A percentile compares a stretch with the other conserved stretches of the same genome.
Evolutionary conservation across 2,329 filamentous ascomycete species (phyloP).

Genomic region (Endocalyx cinctus): DNA sequence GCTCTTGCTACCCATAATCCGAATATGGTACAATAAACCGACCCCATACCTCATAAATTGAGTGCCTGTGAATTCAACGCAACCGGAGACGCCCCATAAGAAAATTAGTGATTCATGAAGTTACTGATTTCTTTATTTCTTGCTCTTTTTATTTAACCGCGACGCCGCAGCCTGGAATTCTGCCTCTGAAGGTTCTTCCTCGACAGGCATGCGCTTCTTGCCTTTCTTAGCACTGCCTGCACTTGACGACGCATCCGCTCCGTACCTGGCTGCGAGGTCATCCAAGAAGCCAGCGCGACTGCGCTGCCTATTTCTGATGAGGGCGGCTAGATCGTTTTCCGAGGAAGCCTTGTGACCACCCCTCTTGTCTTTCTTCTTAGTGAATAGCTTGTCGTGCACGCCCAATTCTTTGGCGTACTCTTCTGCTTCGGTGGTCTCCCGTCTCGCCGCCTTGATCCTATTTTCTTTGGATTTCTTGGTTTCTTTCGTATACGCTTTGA

Average conservation of each 20-base stretch:
- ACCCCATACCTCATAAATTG: too few relatives aligned
- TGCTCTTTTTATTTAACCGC: conserved; percentile 34
- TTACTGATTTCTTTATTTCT: too few relatives aligned
- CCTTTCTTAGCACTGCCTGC: conserved; percentile 48
- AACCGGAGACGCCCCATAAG: too few relatives aligned
- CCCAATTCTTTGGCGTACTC: conserved; percentile 71
- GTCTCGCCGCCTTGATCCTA: conserved; percentile 57
- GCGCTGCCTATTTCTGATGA: conserved; percentile 70
- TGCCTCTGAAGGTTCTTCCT: conserved; percentile 61
- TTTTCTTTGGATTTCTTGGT: conserved; percentile 58
- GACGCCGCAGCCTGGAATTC: conserved; percentile 55
- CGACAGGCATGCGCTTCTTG: conserved; percentile 48
- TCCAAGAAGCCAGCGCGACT: conserved; percentile 64
- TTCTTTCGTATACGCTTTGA: conserved; percentile 68
- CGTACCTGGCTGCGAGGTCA: conserved; percentile 73
- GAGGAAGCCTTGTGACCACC: conserved; percentile 34
- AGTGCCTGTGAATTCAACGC: too few relatives aligned
- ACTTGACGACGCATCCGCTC: conserved; percentile 34
- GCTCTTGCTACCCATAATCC: too few relatives aligned
- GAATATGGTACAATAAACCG: too few relatives aligned
- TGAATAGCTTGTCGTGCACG: conserved; percentile 66
- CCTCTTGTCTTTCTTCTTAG: conserved; percentile 42
- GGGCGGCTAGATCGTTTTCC: conserved; percentile 58
- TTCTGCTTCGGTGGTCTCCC: conserved; percentile 69
- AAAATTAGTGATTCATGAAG: too few relatives aligned